A percentile compares a stretch with the other conserved stretches of the same genome.
phyloP scores from a whole-genome alignment of 2,329 filamentous ascomycete genomes.

The Sphaerulina populicola region DNA sequence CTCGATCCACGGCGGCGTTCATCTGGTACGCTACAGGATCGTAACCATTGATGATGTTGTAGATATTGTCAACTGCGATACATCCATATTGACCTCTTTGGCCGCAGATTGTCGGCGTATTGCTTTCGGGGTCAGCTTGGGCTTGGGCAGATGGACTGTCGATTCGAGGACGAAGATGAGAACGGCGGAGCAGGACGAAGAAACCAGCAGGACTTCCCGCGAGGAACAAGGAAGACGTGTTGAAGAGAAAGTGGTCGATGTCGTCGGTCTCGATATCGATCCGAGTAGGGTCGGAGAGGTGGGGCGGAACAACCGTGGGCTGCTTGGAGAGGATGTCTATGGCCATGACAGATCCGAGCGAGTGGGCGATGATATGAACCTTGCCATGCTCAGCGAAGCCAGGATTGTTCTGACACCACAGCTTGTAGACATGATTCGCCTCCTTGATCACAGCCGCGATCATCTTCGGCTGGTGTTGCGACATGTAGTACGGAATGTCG shows the following conservation, averaged over 20 bases:
- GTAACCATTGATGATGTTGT: conserved; percentile 76
- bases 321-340: conserved; percentile 85
- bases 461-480: conserved; percentile 93
- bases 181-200: conserved; percentile 76
- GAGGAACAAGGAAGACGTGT: conserved; percentile 81
- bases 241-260: conserved; percentile 68
- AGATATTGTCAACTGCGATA: conserved; percentile 88
- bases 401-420: conserved; percentile 92
- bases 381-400: conserved; percentile 68
- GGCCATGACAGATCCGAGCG: conserved; percentile 88
- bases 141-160: conserved; percentile 68
- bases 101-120: conserved; percentile 56
- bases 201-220: conserved; percentile 86
- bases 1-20: conserved; percentile 78
- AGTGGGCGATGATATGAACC: conserved; percentile 89
- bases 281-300: conserved; percentile 30
- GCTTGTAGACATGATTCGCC: conserved; percentile 87
- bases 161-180: conserved; percentile 63
- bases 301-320: conserved; percentile 58
- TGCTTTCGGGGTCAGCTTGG: conserved; percentile 50
- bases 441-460: conserved; percentile 78
- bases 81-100: conserved; percentile 76
- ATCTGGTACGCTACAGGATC: conserved; percentile 83
- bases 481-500: conserved; percentile 96
- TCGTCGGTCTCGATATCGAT: conserved; percentile 23